Base-by-base conservation (phyloP, 2,329 filamentous ascomycete genomes). In the Diaporthe aspalathi region DNA sequence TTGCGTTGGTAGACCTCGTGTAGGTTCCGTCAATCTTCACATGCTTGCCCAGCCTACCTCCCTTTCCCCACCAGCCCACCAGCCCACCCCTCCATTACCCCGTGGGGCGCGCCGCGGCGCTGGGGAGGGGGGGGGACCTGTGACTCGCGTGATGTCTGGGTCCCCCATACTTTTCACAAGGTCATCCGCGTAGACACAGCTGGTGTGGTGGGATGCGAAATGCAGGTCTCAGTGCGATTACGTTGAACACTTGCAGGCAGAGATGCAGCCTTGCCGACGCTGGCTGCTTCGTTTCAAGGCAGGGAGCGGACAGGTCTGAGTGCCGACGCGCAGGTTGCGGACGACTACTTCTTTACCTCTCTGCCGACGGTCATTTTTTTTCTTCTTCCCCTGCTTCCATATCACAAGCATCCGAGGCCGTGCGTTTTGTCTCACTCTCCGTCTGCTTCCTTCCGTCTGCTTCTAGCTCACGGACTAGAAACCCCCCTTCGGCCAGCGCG, bases 21-120 rank as follows among this genome's bases (percentile, higher is more conserved):
- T 54, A 22, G 7, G 8, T 17, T 53, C 24, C 17, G 29, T 20
- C 60, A 50, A 50, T 65, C 27, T 50, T 65, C 60, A 65, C 60
- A 65, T 65, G 60, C 60, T 50, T 50, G 60, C 43, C 43, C 60
- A 38, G 60, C n/a, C n/a, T n/a, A n/a, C n/a, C n/a, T n/a, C n/a
- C n/a, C n/a, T 38, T 24, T 50, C 12, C 29, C 20, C 24, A 11
- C 12, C n/a, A 22, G 32, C 32, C 60, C 60, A 65, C 60, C 45
- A 65, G 17, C 60, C 45, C 43, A 63, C 57, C 60, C 60, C 60
- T 50, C 60, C 60, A 65, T 65, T 65, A 50, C 60, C 60, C 60
- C 60, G 45, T 65, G 60, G 60, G 60, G 60, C 50, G 56, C 60
- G 45, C 60, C 60, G 45, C 35, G 60, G 60, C 60, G n/a, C 60